Evolutionary conservation across 2,329 filamentous ascomycete genomes (phyloP).

Genomic region (Phyllosticta ampelicida): DNA sequence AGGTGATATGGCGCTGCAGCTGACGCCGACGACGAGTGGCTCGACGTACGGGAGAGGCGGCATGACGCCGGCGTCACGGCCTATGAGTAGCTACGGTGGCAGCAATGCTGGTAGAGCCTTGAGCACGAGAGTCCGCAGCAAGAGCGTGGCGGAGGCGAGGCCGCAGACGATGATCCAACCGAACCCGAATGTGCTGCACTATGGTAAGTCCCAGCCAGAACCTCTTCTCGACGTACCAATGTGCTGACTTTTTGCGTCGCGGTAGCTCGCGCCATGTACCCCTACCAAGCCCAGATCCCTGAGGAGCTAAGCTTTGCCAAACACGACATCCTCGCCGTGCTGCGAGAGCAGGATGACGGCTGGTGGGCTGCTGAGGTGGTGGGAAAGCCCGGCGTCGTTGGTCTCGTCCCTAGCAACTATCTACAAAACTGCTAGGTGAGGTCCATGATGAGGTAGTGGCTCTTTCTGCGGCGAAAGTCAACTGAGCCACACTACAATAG

Average conservation of each 20-base stretch:
- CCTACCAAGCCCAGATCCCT: constrained; percentile 88
- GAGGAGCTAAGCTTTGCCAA: constrained; percentile 90
- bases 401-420: constrained; percentile 58
- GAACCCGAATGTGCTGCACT: constrained; percentile 54
- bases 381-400: constrained; percentile 44
- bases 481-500: too few relatives aligned
- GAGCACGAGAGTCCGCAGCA: constrained; percentile 50
- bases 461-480: neutral
- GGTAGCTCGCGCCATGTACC: constrained; percentile 88
- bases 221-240: too few relatives aligned
- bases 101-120: constrained; percentile 23
- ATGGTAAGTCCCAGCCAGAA: constrained; percentile 56
- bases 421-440: constrained; percentile 43
- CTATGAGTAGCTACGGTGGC: constrained; percentile 34
- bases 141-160: constrained; percentile 77
- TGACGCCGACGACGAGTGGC: constrained; percentile 18
- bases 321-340: constrained; percentile 78
- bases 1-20: constrained; percentile 36
- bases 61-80: constrained; percentile 20
- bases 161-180: constrained; percentile 43
- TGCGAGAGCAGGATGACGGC: constrained; percentile 89
- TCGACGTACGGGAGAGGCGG: constrained; percentile 28
- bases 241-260: neutral
- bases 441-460: neutral
- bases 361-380: constrained; percentile 99